These are phyloP conservation scores for Phytophthora chlamydospora DNA, from an alignment of 352 stramenopile species.

Conservation along the genomic window DNA sequence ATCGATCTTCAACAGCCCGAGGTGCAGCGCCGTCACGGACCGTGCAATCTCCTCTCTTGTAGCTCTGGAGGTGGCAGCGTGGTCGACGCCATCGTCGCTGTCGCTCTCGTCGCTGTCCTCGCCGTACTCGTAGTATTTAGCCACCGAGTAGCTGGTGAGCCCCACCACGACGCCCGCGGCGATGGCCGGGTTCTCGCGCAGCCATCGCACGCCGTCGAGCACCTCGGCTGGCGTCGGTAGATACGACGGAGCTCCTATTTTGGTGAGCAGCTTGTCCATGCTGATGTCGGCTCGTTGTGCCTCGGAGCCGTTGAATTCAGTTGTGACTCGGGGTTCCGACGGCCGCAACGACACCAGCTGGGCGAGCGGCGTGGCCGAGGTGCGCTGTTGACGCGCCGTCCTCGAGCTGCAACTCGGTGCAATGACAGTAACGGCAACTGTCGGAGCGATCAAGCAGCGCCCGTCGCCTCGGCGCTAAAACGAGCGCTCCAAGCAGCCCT, in stretches of 20 bases:
- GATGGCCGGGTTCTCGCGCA: constrained; percentile 70
- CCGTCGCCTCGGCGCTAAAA: constrained; percentile 3
- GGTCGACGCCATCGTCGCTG: constrained; percentile 27
- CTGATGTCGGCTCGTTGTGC: background rate
- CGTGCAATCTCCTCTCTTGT: constrained; percentile 56
- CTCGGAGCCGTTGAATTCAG: constrained; percentile 32
- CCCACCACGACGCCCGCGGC: constrained; percentile 69
- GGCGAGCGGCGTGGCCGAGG: constrained; percentile 18
- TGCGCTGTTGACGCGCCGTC: constrained; percentile 45
- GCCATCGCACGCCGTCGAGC: constrained; percentile 63
- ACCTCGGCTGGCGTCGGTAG: constrained; percentile 70
- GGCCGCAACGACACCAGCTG: constrained; percentile 9
- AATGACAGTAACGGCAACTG: constrained; percentile 27
- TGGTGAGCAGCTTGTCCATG: constrained; percentile 48
- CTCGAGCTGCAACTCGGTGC: constrained; percentile 30
- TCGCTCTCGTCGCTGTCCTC: constrained; percentile 35
- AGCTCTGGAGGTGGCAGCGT: constrained; percentile 4
- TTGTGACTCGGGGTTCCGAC: constrained; percentile 18
- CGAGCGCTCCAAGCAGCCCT: background rate
- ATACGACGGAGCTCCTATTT: constrained; percentile 61
- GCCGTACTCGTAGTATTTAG: constrained; percentile 64
- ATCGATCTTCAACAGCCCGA: constrained; percentile 44
- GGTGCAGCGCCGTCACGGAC: constrained; percentile 53
- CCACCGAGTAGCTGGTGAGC: constrained; percentile 71
- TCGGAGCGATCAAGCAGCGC: background rate